Base-by-base conservation (phyloP, 2,329 filamentous ascomycete species). In the Sclerotinia borealis region DNA sequence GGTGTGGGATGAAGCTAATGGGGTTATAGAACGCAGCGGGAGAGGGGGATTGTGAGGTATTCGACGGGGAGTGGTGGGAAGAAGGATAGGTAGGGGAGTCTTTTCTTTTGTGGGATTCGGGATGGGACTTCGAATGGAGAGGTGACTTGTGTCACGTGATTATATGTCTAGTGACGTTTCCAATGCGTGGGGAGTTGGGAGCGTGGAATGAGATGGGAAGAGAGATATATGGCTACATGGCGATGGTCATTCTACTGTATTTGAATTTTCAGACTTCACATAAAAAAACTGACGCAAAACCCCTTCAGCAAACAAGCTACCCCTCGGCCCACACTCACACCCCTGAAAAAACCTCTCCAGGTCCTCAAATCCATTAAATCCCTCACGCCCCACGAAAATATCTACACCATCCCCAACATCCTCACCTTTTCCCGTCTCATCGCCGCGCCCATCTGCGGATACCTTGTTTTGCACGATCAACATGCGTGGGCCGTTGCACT, bases 381-480 rank as follows among this genome's bases (percentile, higher is more conserved):
- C 39, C 62, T 74, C 15, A 75, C 72, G 7, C 72, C 79, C 10
- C 91, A 88, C 74, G 95, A 99, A 77, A 92, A 99, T 74, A 96
- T 99, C 73, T 97, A 96, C 79, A 99, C 92, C 41, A 74, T 99
- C n/a, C 95, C 95, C 47, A 99, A 99, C 75, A 81, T 96, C 66
- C 83, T 99, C 60, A 99, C 95, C 1, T 87, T 93, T 69, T 91
- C 92, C 2, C 90, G 95, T 3, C 85, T 99, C 45, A 75, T 91
- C 58, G 89, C 91, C 1, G 91, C 95, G 0, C 95, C 95, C 0
- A 81, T 90, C 36, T 86, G 97, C 52, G 95, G 93, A 63, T 98
- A 96, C 75, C 85, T 95, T 27, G 88, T 99, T 64, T 81, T 98
- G 3, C 85, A 96, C 69, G 89, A 95, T 73, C 83, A 92, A 49